phyloP scores from a whole-genome alignment of 2,329 filamentous ascomycete species.

The Rutstroemia sp. region DNA sequence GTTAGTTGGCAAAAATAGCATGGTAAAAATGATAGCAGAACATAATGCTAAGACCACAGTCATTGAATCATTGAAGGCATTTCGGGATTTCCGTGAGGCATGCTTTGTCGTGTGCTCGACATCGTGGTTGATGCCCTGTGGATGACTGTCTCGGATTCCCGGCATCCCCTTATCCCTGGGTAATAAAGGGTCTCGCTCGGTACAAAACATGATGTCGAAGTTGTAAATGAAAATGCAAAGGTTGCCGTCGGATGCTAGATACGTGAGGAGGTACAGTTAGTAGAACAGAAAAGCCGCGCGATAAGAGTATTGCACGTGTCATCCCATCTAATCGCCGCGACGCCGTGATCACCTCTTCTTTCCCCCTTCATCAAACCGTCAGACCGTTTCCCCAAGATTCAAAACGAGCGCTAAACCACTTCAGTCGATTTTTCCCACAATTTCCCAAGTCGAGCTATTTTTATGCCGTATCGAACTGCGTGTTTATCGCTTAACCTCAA shows the following conservation, averaged over 20 bases:
- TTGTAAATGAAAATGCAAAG: background rate
- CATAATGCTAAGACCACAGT: constrained; percentile 12
- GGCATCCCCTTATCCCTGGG: constrained; percentile 21
- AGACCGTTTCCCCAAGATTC: background rate
- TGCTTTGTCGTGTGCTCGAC: background rate
- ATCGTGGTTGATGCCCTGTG: constrained; percentile 17
- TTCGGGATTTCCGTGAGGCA: background rate
- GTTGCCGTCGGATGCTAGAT: background rate
- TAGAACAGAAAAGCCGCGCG: background rate
- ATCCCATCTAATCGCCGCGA: too few species aligned
- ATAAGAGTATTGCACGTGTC: too few species aligned
- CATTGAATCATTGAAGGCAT: constrained; percentile 8
- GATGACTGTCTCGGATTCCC: constrained; percentile 23
- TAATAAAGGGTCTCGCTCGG: constrained; percentile 27
- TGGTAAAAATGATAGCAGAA: constrained; percentile 10
- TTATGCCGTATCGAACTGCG: too few species aligned
- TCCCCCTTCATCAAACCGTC: background rate
- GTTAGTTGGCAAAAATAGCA: constrained; percentile 12
- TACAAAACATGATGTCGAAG: background rate
- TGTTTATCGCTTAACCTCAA: too few species aligned
- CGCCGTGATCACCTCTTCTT: too few species aligned
- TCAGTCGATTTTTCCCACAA: background rate
- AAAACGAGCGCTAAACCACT: background rate
- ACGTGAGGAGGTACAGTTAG: background rate
- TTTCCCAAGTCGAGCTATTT: background rate